Conservation (phyloP, 2,329 filamentous ascomycete genomes). For the Blastomyces parvus region DNA sequence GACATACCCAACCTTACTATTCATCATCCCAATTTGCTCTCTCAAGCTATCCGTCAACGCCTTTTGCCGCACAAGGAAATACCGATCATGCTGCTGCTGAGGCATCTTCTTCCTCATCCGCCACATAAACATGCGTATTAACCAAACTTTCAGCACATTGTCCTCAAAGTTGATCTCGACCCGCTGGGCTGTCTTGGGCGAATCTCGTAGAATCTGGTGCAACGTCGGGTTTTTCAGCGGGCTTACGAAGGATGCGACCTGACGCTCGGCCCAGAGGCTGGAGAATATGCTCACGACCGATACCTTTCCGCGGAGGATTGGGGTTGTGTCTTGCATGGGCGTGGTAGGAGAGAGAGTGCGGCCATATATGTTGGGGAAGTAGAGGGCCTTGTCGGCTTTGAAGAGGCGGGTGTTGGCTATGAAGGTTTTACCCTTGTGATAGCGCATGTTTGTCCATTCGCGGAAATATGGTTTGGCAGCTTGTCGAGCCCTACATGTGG, state of each 20-base stretch:
- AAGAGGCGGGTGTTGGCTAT: slow-evolving; percentile 76
- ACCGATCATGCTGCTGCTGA: slow-evolving; percentile 45
- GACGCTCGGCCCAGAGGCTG: slow-evolving; percentile 74
- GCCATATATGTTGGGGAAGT: slow-evolving; percentile 86
- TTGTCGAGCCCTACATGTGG: slow-evolving; percentile 52
- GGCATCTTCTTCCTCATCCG: slow-evolving; percentile 40
- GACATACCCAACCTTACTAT: slow-evolving; percentile 86
- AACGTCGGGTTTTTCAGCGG: slow-evolving; percentile 60
- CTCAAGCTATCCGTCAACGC: slow-evolving; percentile 48
- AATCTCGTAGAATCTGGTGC: slow-evolving; percentile 49
- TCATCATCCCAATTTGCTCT: slow-evolving; percentile 60
- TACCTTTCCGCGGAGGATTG: slow-evolving; percentile 60
- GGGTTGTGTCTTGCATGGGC: slow-evolving; percentile 60
- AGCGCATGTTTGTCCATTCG: slow-evolving; percentile 81
- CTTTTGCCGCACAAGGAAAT: slow-evolving; percentile 50
- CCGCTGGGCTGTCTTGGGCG: slow-evolving; percentile 53
- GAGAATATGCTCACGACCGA: slow-evolving; percentile 74
- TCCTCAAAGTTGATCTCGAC: slow-evolving; percentile 87
- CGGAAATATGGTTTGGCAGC: slow-evolving; percentile 87
- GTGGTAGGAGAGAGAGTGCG: slow-evolving; percentile 57
- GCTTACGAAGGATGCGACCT: slow-evolving; percentile 63
- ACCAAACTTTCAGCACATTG: slow-evolving; percentile 54
- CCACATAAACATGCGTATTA: slow-evolving; percentile 48
- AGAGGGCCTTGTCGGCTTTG: slow-evolving; percentile 69
- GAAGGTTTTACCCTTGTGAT: slow-evolving; percentile 83